These are phyloP conservation scores for Colletotrichum lini DNA, from an alignment of 2,329 filamentous ascomycete species.

Conservation along the genomic window DNA sequence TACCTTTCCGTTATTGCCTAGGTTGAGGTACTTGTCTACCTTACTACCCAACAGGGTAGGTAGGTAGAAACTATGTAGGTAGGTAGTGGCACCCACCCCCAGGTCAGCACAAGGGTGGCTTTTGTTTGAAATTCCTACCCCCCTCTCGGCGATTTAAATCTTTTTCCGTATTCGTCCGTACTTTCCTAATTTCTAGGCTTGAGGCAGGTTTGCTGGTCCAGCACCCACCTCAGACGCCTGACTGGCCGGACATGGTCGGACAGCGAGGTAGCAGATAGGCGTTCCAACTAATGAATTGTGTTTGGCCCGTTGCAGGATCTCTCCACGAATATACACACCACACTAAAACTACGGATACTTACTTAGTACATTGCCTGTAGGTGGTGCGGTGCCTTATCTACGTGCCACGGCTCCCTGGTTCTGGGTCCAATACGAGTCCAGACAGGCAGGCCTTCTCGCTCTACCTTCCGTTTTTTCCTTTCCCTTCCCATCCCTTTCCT, in stretches of 20 bases:
- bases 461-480: not conserved
- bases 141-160: not conserved
- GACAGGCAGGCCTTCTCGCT: too few relatives aligned
- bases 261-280: not conserved
- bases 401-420: not conserved
- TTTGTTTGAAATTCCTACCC: not conserved
- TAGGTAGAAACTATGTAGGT: too few relatives aligned
- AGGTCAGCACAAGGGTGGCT: not conserved
- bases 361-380: too few relatives aligned
- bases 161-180: not conserved
- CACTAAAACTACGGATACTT: too few relatives aligned
- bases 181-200: not conserved
- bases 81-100: not conserved
- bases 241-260: too few relatives aligned
- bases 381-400: too few relatives aligned
- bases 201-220: not conserved
- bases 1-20: not conserved
- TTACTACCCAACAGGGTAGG: slow-evolving; percentile 2
- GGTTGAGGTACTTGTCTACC: too few relatives aligned
- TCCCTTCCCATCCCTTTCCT: not conserved
- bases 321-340: not conserved
- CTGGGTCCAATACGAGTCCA: not conserved
- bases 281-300: not conserved
- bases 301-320: not conserved
- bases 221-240: not conserved